Evolutionary conservation across 306 rosid species (phyloP).

Genomic region (Lathyrus sativus): DNA sequence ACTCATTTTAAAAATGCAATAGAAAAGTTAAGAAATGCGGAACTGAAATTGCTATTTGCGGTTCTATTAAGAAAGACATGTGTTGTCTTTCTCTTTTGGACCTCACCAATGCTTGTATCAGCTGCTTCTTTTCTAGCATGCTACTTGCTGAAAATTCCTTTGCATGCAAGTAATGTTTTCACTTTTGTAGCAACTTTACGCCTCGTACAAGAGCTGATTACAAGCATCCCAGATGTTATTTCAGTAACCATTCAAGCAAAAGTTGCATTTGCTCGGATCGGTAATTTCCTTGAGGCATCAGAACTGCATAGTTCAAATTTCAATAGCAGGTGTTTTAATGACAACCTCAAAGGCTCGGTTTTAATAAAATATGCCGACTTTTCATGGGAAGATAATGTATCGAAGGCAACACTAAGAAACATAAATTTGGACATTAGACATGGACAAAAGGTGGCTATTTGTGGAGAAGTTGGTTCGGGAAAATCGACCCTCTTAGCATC

Average conservation of each 20-base stretch:
- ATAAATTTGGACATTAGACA: neutral
- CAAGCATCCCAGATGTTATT: neutral
- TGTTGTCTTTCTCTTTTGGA: neutral
- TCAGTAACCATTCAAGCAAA: slow-evolving; percentile 11
- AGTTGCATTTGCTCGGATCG: slow-evolving; percentile 5
- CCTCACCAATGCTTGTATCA: neutral
- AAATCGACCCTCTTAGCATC: slow-evolving; percentile 12
- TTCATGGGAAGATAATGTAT: slow-evolving; percentile 1
- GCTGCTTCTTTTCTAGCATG: slow-evolving; percentile 13
- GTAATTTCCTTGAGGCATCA: slow-evolving; percentile 1
- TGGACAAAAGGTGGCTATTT: slow-evolving; percentile 2
- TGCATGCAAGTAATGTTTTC: slow-evolving; percentile 13
- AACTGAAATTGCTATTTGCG: neutral
- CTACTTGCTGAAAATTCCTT: neutral
- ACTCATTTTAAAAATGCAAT: neutral
- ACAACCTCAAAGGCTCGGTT: neutral
- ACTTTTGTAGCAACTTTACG: slow-evolving; percentile 7
- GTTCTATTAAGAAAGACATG: neutral
- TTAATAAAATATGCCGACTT: neutral
- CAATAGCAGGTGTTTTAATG: neutral
- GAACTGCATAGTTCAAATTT: neutral
- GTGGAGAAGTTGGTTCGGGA: slow-evolving; percentile 12
- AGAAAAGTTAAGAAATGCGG: neutral
- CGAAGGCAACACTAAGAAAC: neutral
- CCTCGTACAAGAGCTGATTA: neutral